Percentiles rank a stretch among this genome's conserved stretches.
Conservation (phyloP, 148 eudicot species). For the Heliosperma pusillum region DNA sequence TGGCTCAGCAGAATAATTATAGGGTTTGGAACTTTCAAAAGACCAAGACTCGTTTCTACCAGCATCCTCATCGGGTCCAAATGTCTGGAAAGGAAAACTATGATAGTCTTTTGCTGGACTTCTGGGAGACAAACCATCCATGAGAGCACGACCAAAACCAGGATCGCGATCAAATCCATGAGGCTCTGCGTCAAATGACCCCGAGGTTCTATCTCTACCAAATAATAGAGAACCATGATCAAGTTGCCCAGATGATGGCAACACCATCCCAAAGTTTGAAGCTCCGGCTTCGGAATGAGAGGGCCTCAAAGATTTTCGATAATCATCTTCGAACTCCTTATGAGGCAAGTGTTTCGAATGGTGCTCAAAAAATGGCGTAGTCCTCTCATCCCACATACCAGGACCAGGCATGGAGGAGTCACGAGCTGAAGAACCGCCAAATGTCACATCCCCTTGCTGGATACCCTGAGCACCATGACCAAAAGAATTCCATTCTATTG, state of each 20-base stretch:
- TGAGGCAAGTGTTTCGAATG: constrained; percentile 44
- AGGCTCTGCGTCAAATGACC: constrained; percentile 42
- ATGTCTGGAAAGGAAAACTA: constrained; percentile 42
- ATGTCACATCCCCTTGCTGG: constrained; percentile 35
- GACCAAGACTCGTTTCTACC: constrained; percentile 46
- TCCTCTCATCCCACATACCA: constrained; percentile 47
- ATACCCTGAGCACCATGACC: constrained; percentile 30
- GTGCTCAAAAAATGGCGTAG: constrained; percentile 38
- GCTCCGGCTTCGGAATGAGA: constrained; percentile 40
- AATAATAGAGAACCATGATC: constrained; percentile 34
- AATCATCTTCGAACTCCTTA: constrained; percentile 44
- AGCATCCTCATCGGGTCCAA: constrained; percentile 45
- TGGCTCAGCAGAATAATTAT: constrained; percentile 40
- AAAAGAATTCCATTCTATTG: constrained; percentile 43
- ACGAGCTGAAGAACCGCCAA: constrained; percentile 34
- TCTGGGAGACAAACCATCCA: constrained; percentile 48
- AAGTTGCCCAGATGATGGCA: constrained; percentile 36
- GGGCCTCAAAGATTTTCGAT: constrained; percentile 42
- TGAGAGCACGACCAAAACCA: constrained; percentile 53
- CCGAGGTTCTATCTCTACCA: constrained; percentile 36
- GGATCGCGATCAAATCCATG: constrained; percentile 38
- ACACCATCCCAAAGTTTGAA: constrained; percentile 35
- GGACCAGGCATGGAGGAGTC: constrained; percentile 30
- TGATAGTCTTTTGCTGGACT: constrained; percentile 65
- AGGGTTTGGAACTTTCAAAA: constrained; percentile 48